Percentiles rank a stretch among this genome's conserved stretches.
Evolutionary conservation across 1,284 basidiomycete species (phyloP).

Genomic region (Cutaneotrichosporon mucoides): DNA sequence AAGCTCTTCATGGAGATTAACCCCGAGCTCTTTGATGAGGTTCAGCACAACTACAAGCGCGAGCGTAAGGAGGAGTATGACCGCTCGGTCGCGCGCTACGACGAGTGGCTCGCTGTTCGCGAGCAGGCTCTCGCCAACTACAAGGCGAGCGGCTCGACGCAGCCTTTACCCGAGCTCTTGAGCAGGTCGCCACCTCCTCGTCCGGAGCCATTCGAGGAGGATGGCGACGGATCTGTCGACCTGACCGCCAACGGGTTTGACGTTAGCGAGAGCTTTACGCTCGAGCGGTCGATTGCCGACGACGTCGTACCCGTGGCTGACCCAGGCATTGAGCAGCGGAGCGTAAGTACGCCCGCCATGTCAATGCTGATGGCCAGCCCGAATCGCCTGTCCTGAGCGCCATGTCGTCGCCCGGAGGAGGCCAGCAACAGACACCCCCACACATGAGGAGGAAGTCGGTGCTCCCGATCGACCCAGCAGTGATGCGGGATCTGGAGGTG

Average conservation of each 20-base stretch:
- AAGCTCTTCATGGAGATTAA: constrained; percentile 99
- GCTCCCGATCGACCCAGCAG: constrained; percentile 71
- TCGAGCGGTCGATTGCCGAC: constrained; percentile 71
- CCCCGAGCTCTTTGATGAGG: constrained; percentile 88
- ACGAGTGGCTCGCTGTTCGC: constrained; percentile 76
- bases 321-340: constrained; percentile 65
- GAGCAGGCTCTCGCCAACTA: constrained; percentile 69
- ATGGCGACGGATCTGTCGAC: constrained; percentile 81
- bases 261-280: constrained; percentile 57
- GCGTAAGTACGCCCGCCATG: constrained; percentile 37
- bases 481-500: constrained; percentile 82
- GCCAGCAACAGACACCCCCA: constrained; percentile 13
- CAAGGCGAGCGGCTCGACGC: constrained; percentile 59
- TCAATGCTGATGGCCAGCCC: constrained; percentile 2
- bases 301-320: constrained; percentile 85
- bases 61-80: constrained; percentile 82
- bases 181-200: constrained; percentile 62
- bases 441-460: constrained; percentile 40
- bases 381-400: constrained; percentile 4
- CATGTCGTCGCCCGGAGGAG: neutral
- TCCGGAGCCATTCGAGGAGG: constrained; percentile 69
- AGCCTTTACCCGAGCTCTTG: constrained; percentile 64
- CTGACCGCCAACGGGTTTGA: constrained; percentile 79
- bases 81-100: constrained; percentile 70
- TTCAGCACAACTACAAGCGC: constrained; percentile 90